phyloP scores from a whole-genome alignment of 2,329 filamentous ascomycete species.

The Aspergillus pseudotamarii region DNA sequence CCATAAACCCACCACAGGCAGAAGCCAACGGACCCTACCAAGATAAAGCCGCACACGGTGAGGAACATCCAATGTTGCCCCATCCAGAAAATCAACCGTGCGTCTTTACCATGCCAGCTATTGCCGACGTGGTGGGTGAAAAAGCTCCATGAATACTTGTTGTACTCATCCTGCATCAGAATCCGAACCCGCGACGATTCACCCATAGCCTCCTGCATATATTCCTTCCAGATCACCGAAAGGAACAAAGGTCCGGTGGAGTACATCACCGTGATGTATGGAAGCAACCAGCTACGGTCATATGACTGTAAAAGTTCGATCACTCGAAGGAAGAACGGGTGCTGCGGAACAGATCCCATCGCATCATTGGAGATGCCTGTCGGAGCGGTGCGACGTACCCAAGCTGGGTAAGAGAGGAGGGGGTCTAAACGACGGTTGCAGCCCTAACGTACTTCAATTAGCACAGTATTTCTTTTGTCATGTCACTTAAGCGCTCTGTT shows the following conservation, averaged over 20 bases:
- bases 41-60: constrained; percentile 54
- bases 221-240: constrained; percentile 75
- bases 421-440: constrained; percentile 70
- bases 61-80: constrained; percentile 60
- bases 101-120: constrained; percentile 68
- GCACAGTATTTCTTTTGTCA: not conserved
- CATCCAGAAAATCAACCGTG: constrained; percentile 67
- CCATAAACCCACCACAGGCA: constrained; percentile 56
- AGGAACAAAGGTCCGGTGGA: constrained; percentile 76
- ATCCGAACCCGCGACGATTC: constrained; percentile 62
- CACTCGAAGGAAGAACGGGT: constrained; percentile 73
- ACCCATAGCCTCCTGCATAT: constrained; percentile 54
- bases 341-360: constrained; percentile 72
- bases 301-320: constrained; percentile 70
- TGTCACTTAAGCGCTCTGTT: too few relatives aligned
- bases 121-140: constrained; percentile 68
- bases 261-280: constrained; percentile 80
- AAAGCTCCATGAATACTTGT: constrained; percentile 69
- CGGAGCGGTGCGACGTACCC: constrained; percentile 70
- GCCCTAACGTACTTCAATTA: constrained; percentile 50
- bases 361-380: constrained; percentile 82
- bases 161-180: constrained; percentile 72
- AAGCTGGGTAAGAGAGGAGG: constrained; percentile 69
- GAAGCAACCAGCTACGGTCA: constrained; percentile 68
- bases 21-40: constrained; percentile 52